phyloP scores from a whole-genome alignment of 2,329 filamentous ascomycete species.

The Claviceps pazoutovae region DNA sequence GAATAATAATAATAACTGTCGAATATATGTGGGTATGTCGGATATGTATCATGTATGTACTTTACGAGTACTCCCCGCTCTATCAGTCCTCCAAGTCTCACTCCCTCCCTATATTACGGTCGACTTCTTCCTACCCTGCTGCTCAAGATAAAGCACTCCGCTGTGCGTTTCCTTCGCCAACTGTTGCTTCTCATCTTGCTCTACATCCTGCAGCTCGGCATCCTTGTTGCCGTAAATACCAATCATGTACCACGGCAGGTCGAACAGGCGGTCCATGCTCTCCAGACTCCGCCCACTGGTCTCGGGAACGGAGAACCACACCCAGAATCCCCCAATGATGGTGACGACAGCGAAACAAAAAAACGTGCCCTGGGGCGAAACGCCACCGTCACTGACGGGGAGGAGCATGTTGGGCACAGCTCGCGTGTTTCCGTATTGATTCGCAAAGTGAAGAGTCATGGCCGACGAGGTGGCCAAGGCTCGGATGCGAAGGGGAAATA shows the following conservation, averaged over 20 bases:
- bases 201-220: constrained; percentile 32
- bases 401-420: constrained; percentile 66
- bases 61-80: too few species aligned
- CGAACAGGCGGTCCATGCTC: constrained; percentile 59
- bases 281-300: constrained; percentile 51
- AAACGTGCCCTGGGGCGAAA: constrained; percentile 54
- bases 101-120: too few species aligned
- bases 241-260: constrained; percentile 61
- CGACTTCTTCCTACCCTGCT: too few species aligned
- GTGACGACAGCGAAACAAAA: constrained; percentile 62
- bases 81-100: too few species aligned
- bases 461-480: constrained; percentile 56
- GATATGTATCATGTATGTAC: too few species aligned
- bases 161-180: constrained; percentile 19
- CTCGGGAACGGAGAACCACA: constrained; percentile 60
- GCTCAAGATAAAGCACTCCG: constrained; percentile 5
- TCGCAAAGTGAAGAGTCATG: constrained; percentile 68
- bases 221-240: constrained; percentile 42
- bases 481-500: constrained; percentile 62
- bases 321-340: constrained; percentile 52
- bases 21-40: too few species aligned
- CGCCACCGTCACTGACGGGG: constrained; percentile 26
- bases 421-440: constrained; percentile 64
- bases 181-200: constrained; percentile 30
- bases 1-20: too few species aligned